phyloP scores from a whole-genome alignment of 1,284 basidiomycete species.

The Apiotrichum gamsii region DNA sequence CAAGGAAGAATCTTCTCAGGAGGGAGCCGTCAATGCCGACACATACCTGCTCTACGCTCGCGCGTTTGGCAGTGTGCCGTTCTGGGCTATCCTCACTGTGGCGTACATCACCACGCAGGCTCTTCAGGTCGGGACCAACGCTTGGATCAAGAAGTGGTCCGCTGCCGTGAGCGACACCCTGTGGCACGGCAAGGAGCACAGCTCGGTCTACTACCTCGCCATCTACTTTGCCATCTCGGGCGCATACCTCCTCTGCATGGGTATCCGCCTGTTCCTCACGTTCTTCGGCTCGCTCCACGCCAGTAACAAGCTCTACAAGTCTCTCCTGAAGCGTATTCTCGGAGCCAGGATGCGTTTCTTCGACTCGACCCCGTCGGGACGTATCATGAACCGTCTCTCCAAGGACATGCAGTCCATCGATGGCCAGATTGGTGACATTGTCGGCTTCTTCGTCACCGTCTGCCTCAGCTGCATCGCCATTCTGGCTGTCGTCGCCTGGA shows the following conservation, averaged over 20 bases:
- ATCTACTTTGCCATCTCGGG: conserved; percentile 38
- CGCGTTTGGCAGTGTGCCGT: conserved; percentile 32
- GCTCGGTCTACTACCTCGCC: conserved; percentile 36
- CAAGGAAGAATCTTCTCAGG: conserved; percentile 31
- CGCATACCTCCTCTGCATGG: conserved; percentile 38
- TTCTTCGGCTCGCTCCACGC: conserved; percentile 41
- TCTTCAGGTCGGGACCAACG: conserved; percentile 42
- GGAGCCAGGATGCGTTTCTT: conserved; percentile 47
- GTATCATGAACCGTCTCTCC: conserved; percentile 52
- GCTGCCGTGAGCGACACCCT: conserved; percentile 11
- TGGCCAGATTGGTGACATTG: conserved; percentile 44
- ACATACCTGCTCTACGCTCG: conserved; percentile 42
- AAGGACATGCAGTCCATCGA: conserved; percentile 53
- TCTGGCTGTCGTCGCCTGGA: conserved; percentile 40
- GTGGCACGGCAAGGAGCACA: conserved; percentile 2
- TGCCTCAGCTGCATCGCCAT: conserved; percentile 37
- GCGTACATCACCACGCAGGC: conserved; percentile 40
- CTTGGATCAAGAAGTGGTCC: conserved; percentile 47
- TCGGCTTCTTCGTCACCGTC: conserved; percentile 43
- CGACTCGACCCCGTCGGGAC: conserved; percentile 48
- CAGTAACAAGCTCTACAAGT: conserved; percentile 33
- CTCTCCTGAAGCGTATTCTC: conserved; percentile 39
- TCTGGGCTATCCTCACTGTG: conserved; percentile 35
- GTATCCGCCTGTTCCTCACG: conserved; percentile 32
- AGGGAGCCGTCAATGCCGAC: conserved; percentile 31